These are phyloP conservation scores for Trichosporon faecale DNA, from an alignment of 1,284 basidiomycete species.

Conservation along the genomic window DNA sequence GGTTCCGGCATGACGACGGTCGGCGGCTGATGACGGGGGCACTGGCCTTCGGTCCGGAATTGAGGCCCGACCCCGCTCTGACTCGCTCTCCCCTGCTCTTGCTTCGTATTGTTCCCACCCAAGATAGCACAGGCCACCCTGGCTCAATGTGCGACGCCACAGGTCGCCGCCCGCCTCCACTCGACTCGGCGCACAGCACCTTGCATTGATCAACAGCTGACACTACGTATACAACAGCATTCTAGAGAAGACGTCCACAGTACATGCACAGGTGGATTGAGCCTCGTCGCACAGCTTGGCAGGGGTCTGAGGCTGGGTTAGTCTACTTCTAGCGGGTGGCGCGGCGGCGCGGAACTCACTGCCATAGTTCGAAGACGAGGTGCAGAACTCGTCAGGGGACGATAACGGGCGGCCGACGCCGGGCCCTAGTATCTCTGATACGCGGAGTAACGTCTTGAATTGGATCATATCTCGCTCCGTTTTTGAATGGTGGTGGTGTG, in stretches of 20 bases:
- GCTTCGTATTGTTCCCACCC: neutral
- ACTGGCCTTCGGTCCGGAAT: neutral
- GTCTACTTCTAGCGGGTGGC: neutral
- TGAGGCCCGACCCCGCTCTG: neutral
- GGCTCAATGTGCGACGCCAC: neutral
- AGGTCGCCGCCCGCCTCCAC: neutral
- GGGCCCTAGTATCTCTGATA: neutral
- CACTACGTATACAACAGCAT: neutral
- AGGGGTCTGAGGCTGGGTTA: neutral
- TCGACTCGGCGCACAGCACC: neutral
- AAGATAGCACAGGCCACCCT: neutral
- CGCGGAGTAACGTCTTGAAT: neutral
- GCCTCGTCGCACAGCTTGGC: neutral
- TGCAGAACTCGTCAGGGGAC: conserved; percentile 7
- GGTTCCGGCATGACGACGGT: neutral
- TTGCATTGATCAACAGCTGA: neutral
- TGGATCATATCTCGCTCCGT: neutral
- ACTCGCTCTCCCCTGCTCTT: too few species aligned
- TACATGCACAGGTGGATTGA: conserved; percentile 1
- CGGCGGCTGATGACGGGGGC: neutral
- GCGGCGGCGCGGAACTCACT: neutral
- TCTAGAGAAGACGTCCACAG: neutral
- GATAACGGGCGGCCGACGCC: neutral
- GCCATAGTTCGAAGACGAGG: neutral
- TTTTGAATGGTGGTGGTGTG: neutral